Evolutionary conservation across 768 basidiomycete genomes (phyloP).

Genomic region (Cubamyces lactineus): DNA sequence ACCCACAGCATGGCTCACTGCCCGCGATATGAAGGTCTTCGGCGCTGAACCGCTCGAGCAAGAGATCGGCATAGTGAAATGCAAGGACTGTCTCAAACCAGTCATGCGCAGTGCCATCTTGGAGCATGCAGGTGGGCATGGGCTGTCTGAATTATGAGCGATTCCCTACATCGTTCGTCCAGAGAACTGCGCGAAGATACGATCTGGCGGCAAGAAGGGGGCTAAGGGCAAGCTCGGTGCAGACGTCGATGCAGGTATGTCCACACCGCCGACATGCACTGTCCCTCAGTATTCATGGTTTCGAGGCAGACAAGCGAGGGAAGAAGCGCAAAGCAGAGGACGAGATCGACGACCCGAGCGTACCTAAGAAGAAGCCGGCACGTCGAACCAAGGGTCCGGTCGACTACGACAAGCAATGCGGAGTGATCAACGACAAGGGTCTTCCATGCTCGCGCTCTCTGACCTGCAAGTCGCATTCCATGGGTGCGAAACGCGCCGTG

Average conservation of each 20-base stretch:
- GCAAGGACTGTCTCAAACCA: conserved; percentile 82
- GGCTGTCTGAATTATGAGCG: neutral
- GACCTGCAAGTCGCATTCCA: conserved; percentile 97
- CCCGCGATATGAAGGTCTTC: conserved; percentile 87
- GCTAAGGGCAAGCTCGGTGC: conserved; percentile 53
- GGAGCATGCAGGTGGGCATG: conserved; percentile 72
- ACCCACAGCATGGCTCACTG: conserved; percentile 84
- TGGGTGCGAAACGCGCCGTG: conserved; percentile 95
- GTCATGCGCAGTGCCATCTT: conserved; percentile 72
- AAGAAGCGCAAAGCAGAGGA: conserved; percentile 87
- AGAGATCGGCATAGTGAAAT: conserved; percentile 68
- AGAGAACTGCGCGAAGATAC: conserved; percentile 68
- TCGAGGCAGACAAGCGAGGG: conserved; percentile 48
- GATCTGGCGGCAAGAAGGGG: conserved; percentile 56
- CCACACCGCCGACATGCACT: neutral
- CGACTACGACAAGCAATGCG: conserved; percentile 91
- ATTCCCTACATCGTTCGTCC: conserved; percentile 1
- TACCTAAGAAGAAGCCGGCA: conserved; percentile 71
- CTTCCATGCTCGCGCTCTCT: conserved; percentile 92
- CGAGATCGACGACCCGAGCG: conserved; percentile 64
- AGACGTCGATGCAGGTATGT: conserved; percentile 46
- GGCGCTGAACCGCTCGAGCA: conserved; percentile 72
- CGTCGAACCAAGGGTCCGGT: conserved; percentile 86
- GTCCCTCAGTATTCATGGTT: neutral
- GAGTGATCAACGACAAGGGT: conserved; percentile 95